Evolutionary conservation across 2,329 filamentous ascomycete species (phyloP).

Genomic region (Ophiocordyceps camponoti-rufipedis): DNA sequence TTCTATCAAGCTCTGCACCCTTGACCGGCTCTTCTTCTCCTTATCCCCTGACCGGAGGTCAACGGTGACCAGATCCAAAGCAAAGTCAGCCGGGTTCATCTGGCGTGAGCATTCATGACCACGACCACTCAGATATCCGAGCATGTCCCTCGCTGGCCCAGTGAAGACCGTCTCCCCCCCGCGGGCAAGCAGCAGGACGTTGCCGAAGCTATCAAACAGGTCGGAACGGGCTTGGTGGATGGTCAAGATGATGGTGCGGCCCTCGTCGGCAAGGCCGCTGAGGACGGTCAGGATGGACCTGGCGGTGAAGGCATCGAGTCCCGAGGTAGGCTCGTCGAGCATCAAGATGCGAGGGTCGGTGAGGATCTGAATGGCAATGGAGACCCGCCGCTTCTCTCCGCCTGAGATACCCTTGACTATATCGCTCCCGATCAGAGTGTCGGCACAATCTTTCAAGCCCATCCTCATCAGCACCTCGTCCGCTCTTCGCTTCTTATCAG

Average conservation of each 20-base stretch:
- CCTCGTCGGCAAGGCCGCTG: constrained; percentile 50
- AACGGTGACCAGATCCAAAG: constrained; percentile 58
- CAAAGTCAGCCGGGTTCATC: constrained; percentile 64
- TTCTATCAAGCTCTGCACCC: constrained; percentile 41
- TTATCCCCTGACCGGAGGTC: constrained; percentile 48
- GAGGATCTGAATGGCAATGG: constrained; percentile 60
- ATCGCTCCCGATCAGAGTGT: constrained; percentile 55
- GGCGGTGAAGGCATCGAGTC: constrained; percentile 61
- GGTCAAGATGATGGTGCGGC: constrained; percentile 56
- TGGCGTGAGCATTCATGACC: constrained; percentile 48
- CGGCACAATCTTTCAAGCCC: constrained; percentile 57
- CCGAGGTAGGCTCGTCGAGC: constrained; percentile 60
- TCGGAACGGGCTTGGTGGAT: constrained; percentile 64
- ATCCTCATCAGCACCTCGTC: constrained; percentile 58
- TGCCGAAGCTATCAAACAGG: constrained; percentile 53
- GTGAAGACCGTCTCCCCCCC: constrained; percentile 53
- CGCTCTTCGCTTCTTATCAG: constrained; percentile 47
- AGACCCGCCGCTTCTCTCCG: constrained; percentile 61
- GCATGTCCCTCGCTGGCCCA: constrained; percentile 43
- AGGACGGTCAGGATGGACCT: constrained; percentile 61
- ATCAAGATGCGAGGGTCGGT: constrained; percentile 57
- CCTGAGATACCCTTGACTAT: constrained; percentile 63
- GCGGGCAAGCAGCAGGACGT: constrained; percentile 50
- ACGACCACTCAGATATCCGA: constrained; percentile 40
- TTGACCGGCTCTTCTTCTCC: constrained; percentile 43